Percentiles rank a stretch among this genome's conserved stretches.
Conservation (phyloP, 352 stramenopile species). For the Pythium dissimile region DNA sequence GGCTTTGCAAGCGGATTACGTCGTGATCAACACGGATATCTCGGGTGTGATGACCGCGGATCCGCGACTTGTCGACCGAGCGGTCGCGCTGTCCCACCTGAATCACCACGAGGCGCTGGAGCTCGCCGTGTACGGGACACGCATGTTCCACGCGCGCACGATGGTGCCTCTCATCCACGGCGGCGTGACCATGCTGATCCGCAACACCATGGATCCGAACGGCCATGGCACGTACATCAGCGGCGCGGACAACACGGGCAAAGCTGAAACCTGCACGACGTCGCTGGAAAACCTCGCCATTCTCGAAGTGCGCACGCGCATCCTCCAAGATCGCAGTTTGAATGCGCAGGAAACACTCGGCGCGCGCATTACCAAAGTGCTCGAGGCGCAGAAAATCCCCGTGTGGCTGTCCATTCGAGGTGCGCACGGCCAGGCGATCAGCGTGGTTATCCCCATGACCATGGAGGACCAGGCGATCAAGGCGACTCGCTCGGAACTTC, state of each 20-base stretch:
- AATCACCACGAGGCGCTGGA: conserved; percentile 82
- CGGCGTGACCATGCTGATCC: conserved; percentile 80
- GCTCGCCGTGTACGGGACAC: conserved; percentile 75
- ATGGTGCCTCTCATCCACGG: conserved; percentile 83
- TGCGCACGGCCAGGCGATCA: conserved; percentile 78
- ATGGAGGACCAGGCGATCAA: conserved; percentile 30
- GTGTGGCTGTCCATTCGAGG: conserved; percentile 82
- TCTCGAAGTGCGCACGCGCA: conserved; percentile 75
- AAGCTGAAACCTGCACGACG: conserved; percentile 72
- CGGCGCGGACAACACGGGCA: conserved; percentile 47
- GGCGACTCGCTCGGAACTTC: conserved; percentile 56
- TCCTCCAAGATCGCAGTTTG: conserved; percentile 62
- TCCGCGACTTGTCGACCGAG: conserved; percentile 71
- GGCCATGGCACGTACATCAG: conserved; percentile 83
- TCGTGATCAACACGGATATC: conserved; percentile 86
- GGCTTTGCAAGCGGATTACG: conserved; percentile 65
- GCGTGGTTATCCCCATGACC: conserved; percentile 56
- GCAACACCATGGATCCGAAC: conserved; percentile 79
- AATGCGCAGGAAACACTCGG: conserved; percentile 66
- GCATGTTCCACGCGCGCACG: conserved; percentile 85
- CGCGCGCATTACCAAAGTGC: conserved; percentile 64
- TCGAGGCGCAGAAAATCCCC: conserved; percentile 58
- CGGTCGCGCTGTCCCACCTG: conserved; percentile 63
- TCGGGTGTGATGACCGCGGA: conserved; percentile 82
- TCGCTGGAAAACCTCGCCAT: conserved; percentile 81